Evolutionary conservation across 2,329 filamentous ascomycete genomes (phyloP).

Genomic region (Stromatinia cepivora): DNA sequence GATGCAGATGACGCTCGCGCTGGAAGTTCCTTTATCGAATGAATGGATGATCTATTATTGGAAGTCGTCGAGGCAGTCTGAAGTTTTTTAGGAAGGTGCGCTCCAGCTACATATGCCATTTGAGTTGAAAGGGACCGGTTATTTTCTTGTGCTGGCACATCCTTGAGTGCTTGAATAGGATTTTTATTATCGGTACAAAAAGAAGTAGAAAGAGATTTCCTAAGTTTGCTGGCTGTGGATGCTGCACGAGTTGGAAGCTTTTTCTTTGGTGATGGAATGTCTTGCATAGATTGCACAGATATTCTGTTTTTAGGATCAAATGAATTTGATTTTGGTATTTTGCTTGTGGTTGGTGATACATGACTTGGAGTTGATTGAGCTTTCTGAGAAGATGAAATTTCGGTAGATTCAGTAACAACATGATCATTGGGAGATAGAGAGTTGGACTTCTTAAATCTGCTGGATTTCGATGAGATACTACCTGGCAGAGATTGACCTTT

Average conservation of each 20-base stretch:
- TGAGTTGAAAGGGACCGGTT: not conserved
- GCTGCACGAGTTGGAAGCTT: not conserved
- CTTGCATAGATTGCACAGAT: conserved; percentile 10
- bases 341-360: not conserved
- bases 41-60: conserved; percentile 10
- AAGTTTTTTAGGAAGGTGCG: not conserved
- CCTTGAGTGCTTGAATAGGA: not conserved
- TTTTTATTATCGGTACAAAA: not conserved
- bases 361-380: not conserved
- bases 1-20: not conserved
- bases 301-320: not conserved
- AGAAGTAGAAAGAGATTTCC: conserved; percentile 4
- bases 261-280: not conserved
- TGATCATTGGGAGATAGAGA: not conserved
- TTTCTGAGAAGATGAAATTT: not conserved
- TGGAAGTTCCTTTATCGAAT: not conserved
- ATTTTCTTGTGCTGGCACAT: not conserved
- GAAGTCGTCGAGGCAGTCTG: not conserved
- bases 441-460: conserved; percentile 1
- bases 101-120: not conserved
- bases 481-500: not conserved
- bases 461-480: not conserved
- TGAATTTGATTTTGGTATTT: not conserved
- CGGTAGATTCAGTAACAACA: not conserved
- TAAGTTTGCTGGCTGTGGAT: conserved; percentile 6